These are phyloP conservation scores for Sanghuangporus sanghuang DNA, from an alignment of 1,284 basidiomycete genomes.

Conservation along the genomic window DNA sequence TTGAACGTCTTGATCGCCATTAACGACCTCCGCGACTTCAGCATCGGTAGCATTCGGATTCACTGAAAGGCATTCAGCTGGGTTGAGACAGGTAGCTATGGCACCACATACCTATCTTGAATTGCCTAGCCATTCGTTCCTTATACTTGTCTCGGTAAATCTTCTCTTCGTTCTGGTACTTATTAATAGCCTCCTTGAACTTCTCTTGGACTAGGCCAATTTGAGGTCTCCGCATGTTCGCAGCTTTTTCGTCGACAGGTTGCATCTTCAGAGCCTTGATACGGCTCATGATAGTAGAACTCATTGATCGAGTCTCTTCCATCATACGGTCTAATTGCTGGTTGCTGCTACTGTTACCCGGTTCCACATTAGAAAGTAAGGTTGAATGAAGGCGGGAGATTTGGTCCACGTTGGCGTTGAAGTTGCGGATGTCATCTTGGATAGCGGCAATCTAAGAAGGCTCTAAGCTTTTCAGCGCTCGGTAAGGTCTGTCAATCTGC, in stretches of 20 bases:
- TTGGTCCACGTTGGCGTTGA: constrained; percentile 65
- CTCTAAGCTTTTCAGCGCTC: neutral
- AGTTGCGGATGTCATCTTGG: constrained; percentile 64
- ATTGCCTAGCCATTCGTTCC: constrained; percentile 93
- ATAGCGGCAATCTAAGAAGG: constrained; percentile 28
- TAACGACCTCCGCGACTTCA: constrained; percentile 83
- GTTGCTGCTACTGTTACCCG: constrained; percentile 56
- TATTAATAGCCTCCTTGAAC: constrained; percentile 82
- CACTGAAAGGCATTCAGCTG: constrained; percentile 41
- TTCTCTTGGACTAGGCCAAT: constrained; percentile 75
- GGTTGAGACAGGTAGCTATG: neutral
- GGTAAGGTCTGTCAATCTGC: constrained; percentile 18
- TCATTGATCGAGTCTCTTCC: constrained; percentile 72
- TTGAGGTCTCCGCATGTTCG: constrained; percentile 30
- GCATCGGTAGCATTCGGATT: constrained; percentile 94
- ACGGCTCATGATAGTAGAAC: constrained; percentile 68
- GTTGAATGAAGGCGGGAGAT: constrained; percentile 72
- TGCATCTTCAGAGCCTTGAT: constrained; percentile 77
- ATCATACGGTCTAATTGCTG: constrained; percentile 70
- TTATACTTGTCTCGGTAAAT: constrained; percentile 91
- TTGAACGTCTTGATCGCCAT: constrained; percentile 73
- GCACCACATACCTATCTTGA: constrained; percentile 72
- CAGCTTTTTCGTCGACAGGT: constrained; percentile 57
- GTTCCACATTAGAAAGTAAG: constrained; percentile 76
- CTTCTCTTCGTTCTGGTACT: constrained; percentile 89